Conservation (phyloP, 2,329 filamentous ascomycete genomes). For the Ampelomyces quisqualis region DNA sequence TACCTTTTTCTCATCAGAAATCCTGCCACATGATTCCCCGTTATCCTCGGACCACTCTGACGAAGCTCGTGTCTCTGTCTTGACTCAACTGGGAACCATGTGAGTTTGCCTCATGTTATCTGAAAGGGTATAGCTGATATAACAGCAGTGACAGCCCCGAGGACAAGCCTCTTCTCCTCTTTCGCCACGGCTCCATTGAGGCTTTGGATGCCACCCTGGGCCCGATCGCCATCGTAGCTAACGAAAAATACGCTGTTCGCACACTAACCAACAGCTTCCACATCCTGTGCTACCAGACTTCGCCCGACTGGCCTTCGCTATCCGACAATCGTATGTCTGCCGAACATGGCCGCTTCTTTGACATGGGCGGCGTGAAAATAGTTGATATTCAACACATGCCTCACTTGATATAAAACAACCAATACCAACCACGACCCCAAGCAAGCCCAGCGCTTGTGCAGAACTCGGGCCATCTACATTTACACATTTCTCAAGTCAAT, state of each 20-base stretch:
- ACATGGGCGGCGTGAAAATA: neutral
- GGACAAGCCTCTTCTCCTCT: neutral
- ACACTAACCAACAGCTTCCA: neutral
- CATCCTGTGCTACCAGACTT: slow-evolving; percentile 10
- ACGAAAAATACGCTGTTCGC: slow-evolving; percentile 12
- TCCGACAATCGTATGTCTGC: no score
- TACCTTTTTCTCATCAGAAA: slow-evolving; percentile 10
- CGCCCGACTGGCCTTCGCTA: slow-evolving; percentile 5
- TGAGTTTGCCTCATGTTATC: neutral
- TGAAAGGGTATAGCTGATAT: neutral
- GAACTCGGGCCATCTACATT: no score
- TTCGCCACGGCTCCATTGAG: neutral
- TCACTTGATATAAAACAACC: neutral
- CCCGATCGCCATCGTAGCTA: neutral
- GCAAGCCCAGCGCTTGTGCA: no score
- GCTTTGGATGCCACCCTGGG: neutral
- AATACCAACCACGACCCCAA: no score
- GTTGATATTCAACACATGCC: neutral
- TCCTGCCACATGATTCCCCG: neutral
- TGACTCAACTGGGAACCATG: neutral
- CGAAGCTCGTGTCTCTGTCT: no score
- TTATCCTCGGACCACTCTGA: neutral
- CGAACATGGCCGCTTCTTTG: slow-evolving; percentile 6
- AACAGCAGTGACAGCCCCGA: neutral
- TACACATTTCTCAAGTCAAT: no score